Conservation (phyloP, 371 early-diverging fungal genomes). For the Paraphysoderma sedebokerense region DNA sequence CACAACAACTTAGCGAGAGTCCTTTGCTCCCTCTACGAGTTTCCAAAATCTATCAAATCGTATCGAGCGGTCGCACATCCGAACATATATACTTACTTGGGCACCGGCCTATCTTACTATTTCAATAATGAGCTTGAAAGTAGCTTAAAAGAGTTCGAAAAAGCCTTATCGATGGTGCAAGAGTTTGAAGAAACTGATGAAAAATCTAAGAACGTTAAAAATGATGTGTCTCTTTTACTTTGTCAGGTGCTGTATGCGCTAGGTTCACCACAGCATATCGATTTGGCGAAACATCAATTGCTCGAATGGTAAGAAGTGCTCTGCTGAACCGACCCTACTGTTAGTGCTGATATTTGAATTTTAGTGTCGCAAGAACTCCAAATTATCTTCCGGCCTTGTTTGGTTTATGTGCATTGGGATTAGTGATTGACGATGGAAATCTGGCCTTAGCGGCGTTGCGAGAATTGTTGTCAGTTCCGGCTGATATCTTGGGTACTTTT, state of each 20-base stretch:
- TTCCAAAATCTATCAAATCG: no score
- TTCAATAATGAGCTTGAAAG: slow-evolving; percentile 45
- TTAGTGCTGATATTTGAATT: slow-evolving; percentile 2
- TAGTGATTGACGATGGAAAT: slow-evolving; percentile 48
- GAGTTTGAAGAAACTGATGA: slow-evolving; percentile 10
- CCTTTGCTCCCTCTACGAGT: slow-evolving; percentile 24
- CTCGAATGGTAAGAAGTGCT: no score
- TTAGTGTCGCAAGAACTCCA: slow-evolving; percentile 32
- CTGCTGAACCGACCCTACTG: no score
- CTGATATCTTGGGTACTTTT: no score
- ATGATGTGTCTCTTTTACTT: slow-evolving; percentile 48
- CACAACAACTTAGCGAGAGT: slow-evolving; percentile 42
- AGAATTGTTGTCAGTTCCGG: slow-evolving; percentile 44
- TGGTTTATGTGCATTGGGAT: slow-evolving; percentile 57
- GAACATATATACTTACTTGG: slow-evolving; percentile 33
- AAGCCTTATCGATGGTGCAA: slow-evolving; percentile 35
- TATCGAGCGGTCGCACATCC: slow-evolving; percentile 9
- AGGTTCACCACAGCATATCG: slow-evolving; percentile 55
- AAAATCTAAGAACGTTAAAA: slow-evolving; percentile 19
- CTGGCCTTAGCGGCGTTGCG: slow-evolving; percentile 53
- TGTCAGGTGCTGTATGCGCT: slow-evolving; percentile 77
- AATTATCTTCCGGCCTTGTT: slow-evolving; percentile 48
- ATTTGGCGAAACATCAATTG: slow-evolving; percentile 62
- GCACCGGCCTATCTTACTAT: slow-evolving; percentile 57
- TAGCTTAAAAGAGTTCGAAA: slow-evolving; percentile 50